Evolutionary conservation across 768 basidiomycete genomes (phyloP).

Genomic region (Lenzites betulinus): DNA sequence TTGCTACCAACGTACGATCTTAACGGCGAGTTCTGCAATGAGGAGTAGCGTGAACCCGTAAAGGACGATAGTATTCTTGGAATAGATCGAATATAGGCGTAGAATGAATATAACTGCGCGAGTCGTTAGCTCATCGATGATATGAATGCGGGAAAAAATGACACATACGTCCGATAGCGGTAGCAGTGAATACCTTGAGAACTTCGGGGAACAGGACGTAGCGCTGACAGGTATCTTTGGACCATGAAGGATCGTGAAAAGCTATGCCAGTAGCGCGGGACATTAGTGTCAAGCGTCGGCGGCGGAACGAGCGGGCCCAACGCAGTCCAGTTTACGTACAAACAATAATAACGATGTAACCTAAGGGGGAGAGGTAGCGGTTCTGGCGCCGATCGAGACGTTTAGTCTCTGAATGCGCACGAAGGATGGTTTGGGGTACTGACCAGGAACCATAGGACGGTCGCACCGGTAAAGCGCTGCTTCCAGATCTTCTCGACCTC

Average conservation of each 20-base stretch:
- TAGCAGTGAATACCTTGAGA: conserved; percentile 27
- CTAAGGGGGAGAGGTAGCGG: conserved; percentile 29
- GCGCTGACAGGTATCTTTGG: conserved; percentile 20
- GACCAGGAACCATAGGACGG: conserved; percentile 27
- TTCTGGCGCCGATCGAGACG: conserved; percentile 21
- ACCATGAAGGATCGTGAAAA: conserved; percentile 26
- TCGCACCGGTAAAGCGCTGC: conserved; percentile 28
- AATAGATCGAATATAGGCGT: conserved; percentile 30
- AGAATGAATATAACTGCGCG: conserved; percentile 29
- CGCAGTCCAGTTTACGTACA: conserved; percentile 16
- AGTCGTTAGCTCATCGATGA: background rate
- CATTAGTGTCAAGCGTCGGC: background rate
- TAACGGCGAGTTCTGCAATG: conserved; percentile 22
- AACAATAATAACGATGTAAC: conserved; percentile 32
- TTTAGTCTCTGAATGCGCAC: background rate
- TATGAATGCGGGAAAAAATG: background rate
- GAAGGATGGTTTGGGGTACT: background rate
- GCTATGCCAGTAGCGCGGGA: background rate
- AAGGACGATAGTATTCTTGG: conserved; percentile 19
- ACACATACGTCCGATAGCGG: conserved; percentile 25
- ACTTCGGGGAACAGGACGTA: conserved; percentile 29
- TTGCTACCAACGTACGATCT: conserved; percentile 27
- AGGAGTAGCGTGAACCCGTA: conserved; percentile 21
- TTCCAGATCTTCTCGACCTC: conserved; percentile 28
- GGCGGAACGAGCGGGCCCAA: background rate